Conservation (phyloP, 1,139 yeast species). For the Oligophagozyma castellii region DNA sequence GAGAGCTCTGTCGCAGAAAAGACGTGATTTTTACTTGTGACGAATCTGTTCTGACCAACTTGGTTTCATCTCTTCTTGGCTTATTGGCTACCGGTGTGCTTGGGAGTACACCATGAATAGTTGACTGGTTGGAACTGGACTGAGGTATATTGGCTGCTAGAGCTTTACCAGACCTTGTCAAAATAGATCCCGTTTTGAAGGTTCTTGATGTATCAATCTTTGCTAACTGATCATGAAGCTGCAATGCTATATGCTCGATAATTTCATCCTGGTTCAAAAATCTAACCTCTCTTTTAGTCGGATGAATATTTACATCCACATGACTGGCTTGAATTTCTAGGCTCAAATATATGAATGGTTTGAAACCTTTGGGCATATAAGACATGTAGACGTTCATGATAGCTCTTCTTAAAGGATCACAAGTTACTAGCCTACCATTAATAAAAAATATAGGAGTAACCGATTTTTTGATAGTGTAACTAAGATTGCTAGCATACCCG, state of each 20-base stretch:
- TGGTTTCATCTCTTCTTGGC: constrained; percentile 38
- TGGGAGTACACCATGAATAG: constrained; percentile 7
- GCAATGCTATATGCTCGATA: constrained; percentile 41
- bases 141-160: constrained; percentile 20
- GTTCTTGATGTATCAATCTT: constrained; percentile 57
- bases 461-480: constrained; percentile 54
- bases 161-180: neutral
- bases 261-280: constrained; percentile 82
- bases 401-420: constrained; percentile 70
- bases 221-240: constrained; percentile 38
- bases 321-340: constrained; percentile 51
- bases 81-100: constrained; percentile 13
- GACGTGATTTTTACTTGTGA: constrained; percentile 45
- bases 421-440: constrained; percentile 67
- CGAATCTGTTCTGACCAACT: constrained; percentile 64
- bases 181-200: constrained; percentile 34
- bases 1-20: constrained; percentile 24
- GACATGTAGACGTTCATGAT: constrained; percentile 47
- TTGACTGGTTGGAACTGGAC: constrained; percentile 22
- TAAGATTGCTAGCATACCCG: constrained; percentile 63
- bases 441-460: constrained; percentile 66
- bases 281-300: constrained; percentile 86
- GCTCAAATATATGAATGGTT: constrained; percentile 66
- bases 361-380: constrained; percentile 68
- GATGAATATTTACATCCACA: constrained; percentile 89